Base-by-base conservation (phyloP, 768 basidiomycete genomes). In the Gymnopilus dilepis region DNA sequence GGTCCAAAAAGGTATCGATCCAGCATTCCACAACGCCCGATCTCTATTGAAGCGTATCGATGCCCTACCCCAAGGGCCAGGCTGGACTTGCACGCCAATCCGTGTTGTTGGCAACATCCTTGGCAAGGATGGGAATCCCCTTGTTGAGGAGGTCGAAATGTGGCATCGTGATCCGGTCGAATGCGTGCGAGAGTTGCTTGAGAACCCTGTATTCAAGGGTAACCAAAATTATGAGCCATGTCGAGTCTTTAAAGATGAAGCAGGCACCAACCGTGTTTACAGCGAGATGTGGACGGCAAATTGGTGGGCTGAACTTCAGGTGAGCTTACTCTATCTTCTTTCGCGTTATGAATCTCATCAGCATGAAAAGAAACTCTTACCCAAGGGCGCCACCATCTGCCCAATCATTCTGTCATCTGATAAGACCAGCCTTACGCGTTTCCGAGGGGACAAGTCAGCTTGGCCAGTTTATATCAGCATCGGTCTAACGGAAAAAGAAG, bases 391-490 rank as follows among this genome's bases (percentile, higher is more conserved):
- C 1, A 69, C 73, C 1, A 52, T 78, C 2, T 70, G 72, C 2
- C 76, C 78, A 0, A 53, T 82, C 1, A 80, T 82, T 19, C 58
- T 81, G 0, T 66, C 77, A 56, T 70, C 71, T 0, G 72, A 76
- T 37, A 76, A 76, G 30, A 74, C 73, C 1, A 37, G 67, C n/a
- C 51, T 82, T 0, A 72, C 76, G 0, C 47, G 65, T 0, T 78
- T 80, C 55, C n/a, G 63, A 2, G 75, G 78, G 0, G 74, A 80
- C 58, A 77, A 81, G 60, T 51, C 51, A 19, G 75, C 78, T 13
- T 80, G 77, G 73, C 80, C 79, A 1, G 72, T 83, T 0, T 82
- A 83, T 58, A 61, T 82, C 0, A 73, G 77, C 0, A 71, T 80
- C 42, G 78, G 76, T 0, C 79, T 80, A 50, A 72, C 81, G 6